Evolutionary conservation across 495 filamentous ascomycete genomes (phyloP).

Genomic region (Pyrenopolyporus hunteri): DNA sequence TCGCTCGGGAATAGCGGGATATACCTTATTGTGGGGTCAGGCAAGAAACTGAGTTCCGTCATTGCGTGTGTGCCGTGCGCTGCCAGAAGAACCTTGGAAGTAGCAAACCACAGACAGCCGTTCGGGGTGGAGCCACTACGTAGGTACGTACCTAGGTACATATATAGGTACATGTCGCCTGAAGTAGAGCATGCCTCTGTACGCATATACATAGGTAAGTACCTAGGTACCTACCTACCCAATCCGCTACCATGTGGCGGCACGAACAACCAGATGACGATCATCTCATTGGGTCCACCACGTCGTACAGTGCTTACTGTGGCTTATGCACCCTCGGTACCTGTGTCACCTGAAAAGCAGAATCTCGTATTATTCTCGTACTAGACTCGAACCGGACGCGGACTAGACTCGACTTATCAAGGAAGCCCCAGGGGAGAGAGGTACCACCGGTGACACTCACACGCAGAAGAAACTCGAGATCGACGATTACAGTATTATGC

Average conservation of each 20-base stretch:
- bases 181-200: too few relatives aligned
- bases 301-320: constrained; percentile 14
- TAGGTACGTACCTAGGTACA: too few relatives aligned
- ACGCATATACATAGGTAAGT: too few relatives aligned
- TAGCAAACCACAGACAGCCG: constrained; percentile 21
- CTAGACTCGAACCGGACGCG: not conserved
- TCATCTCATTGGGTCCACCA: constrained; percentile 13
- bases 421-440: not conserved
- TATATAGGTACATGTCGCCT: too few relatives aligned
- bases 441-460: not conserved
- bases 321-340: not conserved
- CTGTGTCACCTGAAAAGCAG: not conserved
- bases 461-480: not conserved
- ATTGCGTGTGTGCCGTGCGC: constrained; percentile 12
- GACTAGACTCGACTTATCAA: not conserved
- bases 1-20: constrained; percentile 22
- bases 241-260: too few relatives aligned
- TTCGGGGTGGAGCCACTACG: not conserved
- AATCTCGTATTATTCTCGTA: constrained; percentile 29
- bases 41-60: constrained; percentile 24
- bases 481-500: not conserved
- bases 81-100: constrained; percentile 11
- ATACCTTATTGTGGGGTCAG: constrained; percentile 9
- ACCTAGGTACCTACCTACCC: too few relatives aligned
- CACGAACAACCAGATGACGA: too few relatives aligned